phyloP scores from a whole-genome alignment of 768 basidiomycete species.

The Suillus tomentosus region DNA sequence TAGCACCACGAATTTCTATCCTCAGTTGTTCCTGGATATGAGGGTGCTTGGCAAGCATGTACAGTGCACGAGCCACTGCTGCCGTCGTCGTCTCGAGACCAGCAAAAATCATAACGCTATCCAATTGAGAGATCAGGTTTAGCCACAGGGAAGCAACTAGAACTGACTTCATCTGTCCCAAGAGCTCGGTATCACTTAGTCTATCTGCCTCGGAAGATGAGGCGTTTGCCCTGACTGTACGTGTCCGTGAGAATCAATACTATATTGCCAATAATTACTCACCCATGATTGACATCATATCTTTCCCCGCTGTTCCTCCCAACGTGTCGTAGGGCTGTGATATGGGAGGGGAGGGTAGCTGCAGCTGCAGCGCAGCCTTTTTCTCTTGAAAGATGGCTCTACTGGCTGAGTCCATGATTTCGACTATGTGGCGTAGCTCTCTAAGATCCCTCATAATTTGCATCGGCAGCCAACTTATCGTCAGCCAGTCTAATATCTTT shows the following conservation, averaged over 20 bases:
- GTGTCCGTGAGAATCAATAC: constrained; percentile 1
- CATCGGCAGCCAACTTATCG: constrained; percentile 15
- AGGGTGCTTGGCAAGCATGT: constrained; percentile 37
- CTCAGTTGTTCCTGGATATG: constrained; percentile 43
- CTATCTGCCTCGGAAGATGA: constrained; percentile 21
- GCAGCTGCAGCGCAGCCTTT: constrained; percentile 19
- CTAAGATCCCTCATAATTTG: constrained; percentile 1
- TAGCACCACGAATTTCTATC: constrained; percentile 33
- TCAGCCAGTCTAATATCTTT: constrained; percentile 23
- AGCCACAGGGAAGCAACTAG: not conserved
- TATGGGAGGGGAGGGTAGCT: not conserved
- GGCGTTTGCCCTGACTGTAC: constrained; percentile 28
- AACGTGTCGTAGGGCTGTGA: not conserved
- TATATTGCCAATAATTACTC: constrained; percentile 10
- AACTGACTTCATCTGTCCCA: constrained; percentile 32
- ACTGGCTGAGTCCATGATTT: constrained; percentile 19
- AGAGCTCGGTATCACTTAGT: constrained; percentile 26
- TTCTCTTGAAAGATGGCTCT: constrained; percentile 23
- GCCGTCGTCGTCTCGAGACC: constrained; percentile 48
- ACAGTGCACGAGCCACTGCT: constrained; percentile 38
- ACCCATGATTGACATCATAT: constrained; percentile 35
- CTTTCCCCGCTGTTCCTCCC: constrained; percentile 13
- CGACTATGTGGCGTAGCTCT: constrained; percentile 15
- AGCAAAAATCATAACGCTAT: constrained; percentile 39
- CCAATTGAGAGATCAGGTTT: constrained; percentile 3